phyloP scores from a whole-genome alignment of 306 rosid species.

The Cucurbita ficifolia region DNA sequence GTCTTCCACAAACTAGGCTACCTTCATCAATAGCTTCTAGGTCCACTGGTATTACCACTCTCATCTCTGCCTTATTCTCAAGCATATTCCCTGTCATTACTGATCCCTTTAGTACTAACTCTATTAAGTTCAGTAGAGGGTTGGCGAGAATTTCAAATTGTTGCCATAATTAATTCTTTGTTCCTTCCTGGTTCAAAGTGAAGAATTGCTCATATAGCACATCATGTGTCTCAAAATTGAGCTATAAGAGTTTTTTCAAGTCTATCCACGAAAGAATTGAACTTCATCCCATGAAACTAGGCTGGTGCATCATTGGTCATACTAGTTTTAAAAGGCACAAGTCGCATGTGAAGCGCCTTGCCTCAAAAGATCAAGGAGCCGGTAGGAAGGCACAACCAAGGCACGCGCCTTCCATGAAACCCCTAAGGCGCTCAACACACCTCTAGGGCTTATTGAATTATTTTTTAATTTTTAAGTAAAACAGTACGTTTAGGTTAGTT shows the following conservation, averaged over 20 bases:
- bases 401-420: too few species aligned
- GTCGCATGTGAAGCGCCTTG: too few species aligned
- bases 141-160: neutral
- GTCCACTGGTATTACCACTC: neutral
- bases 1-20: neutral
- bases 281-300: too few species aligned
- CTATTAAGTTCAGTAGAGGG: neutral
- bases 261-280: neutral
- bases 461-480: too few species aligned
- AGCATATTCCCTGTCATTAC: neutral
- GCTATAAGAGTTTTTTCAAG: neutral
- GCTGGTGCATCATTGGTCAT: too few species aligned
- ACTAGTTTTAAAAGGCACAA: too few species aligned
- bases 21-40: neutral
- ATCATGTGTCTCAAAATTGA: neutral
- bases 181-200: neutral
- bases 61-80: neutral
- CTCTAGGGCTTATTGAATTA: too few species aligned
- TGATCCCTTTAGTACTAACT: neutral
- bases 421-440: too few species aligned
- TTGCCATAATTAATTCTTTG: neutral
- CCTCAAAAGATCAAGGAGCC: too few species aligned
- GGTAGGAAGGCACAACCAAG: too few species aligned
- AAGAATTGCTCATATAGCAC: neutral
- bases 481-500: too few species aligned